Evolutionary conservation across 148 eudicot species (phyloP), one percentile per base, ranked within the genome.

Genomic region (Polygonum maritimum): DNA sequence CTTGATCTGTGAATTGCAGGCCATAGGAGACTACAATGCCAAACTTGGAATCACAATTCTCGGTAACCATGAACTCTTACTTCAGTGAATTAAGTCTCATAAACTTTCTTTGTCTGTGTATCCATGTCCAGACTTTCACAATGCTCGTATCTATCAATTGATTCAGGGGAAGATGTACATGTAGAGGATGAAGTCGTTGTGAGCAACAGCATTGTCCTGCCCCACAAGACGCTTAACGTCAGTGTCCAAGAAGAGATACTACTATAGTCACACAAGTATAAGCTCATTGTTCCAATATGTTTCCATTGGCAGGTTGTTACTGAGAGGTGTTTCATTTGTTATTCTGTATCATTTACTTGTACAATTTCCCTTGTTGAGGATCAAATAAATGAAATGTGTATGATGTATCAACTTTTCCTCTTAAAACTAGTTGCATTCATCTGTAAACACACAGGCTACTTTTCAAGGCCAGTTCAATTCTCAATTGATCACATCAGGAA

Each of bases 231-330:
- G 31, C 90, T 92, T n/a, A 92, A 92, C 52, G 80, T 89, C 18
- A 89, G 97, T 76, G 92, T 92, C 73, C 97, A 88, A 76, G 90
- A 92, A 22, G 97, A 89, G 75, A 89, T 91, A 12, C 83, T 91
- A 65, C 76, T 91, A 63, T 91, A 82, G 79, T 31, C 74, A 63
- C 54, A 4, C 49, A 41, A 71, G 48, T 60, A 31, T 35, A 35
- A 33, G 71, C 39, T 35, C n/a, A 15, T 36, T 12, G 69, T 31
- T 36, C 44, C n/a, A 35, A 16, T 35, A 15, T 13, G 15, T 15
- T 65, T 67, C 35, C 41, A n/a, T 15, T 67, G 36, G 44, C 44
- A 10, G 10, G 15, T 5, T 67, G 21, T 67, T 35, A 15, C 18
- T 67, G 44, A 16, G 15, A 36, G 69, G 69, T 63, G 44, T 67